These are phyloP conservation scores for Claviceps sp. DNA, from an alignment of 2,329 filamentous ascomycete species.

Conservation along the genomic window DNA sequence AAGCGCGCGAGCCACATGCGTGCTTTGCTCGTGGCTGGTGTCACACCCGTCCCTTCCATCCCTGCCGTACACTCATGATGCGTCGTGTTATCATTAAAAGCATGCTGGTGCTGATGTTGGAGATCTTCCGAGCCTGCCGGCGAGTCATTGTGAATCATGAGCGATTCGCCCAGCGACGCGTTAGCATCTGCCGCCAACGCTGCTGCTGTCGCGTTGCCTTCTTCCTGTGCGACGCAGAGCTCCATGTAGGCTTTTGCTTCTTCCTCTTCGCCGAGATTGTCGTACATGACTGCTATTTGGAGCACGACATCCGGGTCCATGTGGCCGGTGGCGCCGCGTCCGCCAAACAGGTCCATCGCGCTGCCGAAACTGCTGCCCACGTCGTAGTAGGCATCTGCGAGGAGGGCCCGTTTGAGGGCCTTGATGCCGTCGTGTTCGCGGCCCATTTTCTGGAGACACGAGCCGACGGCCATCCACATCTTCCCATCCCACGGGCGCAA, in stretches of 20 bases:
- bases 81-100: slow-evolving; percentile 11
- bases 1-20: slow-evolving; percentile 84
- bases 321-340: slow-evolving; percentile 38
- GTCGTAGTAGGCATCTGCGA: slow-evolving; percentile 79
- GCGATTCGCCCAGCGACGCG: slow-evolving; percentile 28
- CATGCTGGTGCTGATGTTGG: slow-evolving; percentile 16
- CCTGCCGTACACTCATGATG: slow-evolving; percentile 8
- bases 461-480: slow-evolving; percentile 96
- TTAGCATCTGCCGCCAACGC: slow-evolving; percentile 25
- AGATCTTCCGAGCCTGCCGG: slow-evolving; percentile 24
- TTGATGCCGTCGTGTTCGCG: slow-evolving; percentile 85
- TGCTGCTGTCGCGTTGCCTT: slow-evolving; percentile 42
- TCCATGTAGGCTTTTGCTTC: slow-evolving; percentile 94
- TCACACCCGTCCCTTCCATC: slow-evolving; percentile 63
- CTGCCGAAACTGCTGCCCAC: slow-evolving; percentile 41
- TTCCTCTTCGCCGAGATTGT: slow-evolving; percentile 60
- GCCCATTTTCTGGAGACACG: slow-evolving; percentile 81
- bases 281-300: slow-evolving; percentile 82
- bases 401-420: slow-evolving; percentile 79
- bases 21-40: slow-evolving; percentile 80
- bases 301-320: slow-evolving; percentile 85
- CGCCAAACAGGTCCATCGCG: slow-evolving; percentile 30
- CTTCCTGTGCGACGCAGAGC: slow-evolving; percentile 83
- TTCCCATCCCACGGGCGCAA: slow-evolving; percentile 93
- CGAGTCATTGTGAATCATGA: slow-evolving; percentile 43